Evolutionary conservation across 495 filamentous ascomycete species (phyloP).

Genomic region (Neurospora sp.): DNA sequence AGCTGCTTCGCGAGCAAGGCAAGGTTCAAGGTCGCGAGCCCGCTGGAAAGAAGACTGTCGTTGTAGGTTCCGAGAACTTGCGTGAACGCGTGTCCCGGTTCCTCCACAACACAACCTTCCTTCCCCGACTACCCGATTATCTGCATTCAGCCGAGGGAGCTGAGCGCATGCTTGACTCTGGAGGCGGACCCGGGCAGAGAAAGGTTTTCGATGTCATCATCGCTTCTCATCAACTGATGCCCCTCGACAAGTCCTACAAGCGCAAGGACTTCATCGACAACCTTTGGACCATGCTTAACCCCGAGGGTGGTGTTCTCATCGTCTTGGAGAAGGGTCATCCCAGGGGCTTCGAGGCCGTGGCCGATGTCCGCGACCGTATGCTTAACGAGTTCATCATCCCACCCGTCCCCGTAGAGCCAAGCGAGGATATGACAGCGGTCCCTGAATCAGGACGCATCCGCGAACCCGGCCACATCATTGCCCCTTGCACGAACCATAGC

Average conservation of each 20-base stretch:
- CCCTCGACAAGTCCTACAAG: conserved; percentile 56
- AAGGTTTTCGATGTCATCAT: conserved; percentile 88
- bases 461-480: conserved; percentile 83
- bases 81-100: conserved; percentile 66
- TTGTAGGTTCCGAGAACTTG: conserved; percentile 42
- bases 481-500: conserved; percentile 86
- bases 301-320: conserved; percentile 77
- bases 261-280: conserved; percentile 73
- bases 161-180: conserved; percentile 31
- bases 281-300: conserved; percentile 76
- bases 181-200: conserved; percentile 36
- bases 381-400: conserved; percentile 66
- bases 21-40: conserved; percentile 22
- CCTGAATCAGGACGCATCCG: conserved; percentile 16
- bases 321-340: conserved; percentile 87
- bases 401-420: conserved; percentile 36
- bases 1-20: conserved; percentile 46
- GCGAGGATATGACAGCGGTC: conserved; percentile 20
- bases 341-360: conserved; percentile 84
- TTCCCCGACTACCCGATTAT: conserved; percentile 88
- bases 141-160: conserved; percentile 44
- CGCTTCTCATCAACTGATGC: conserved; percentile 71
- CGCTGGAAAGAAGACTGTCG: conserved; percentile 39
- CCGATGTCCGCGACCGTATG: conserved; percentile 66
- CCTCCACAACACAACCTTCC: conserved; percentile 80